Conservation (phyloP, 192 early-diverging fungal genomes). For the Coemansia sp. region DNA sequence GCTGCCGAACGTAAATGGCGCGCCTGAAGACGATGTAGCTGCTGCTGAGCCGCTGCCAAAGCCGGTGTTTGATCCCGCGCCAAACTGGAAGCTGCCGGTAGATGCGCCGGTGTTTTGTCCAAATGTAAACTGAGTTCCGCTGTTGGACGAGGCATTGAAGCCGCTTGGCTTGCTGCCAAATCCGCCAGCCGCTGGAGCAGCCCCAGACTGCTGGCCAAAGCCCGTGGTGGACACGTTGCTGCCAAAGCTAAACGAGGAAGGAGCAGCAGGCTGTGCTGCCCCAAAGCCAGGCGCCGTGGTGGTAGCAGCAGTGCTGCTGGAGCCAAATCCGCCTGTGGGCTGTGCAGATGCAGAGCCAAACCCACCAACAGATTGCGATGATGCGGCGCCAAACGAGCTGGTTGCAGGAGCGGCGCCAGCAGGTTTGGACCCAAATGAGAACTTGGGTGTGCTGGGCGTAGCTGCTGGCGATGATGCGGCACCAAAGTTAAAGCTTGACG, state of each 20-base stretch:
- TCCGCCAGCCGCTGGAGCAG: slow-evolving; percentile 16
- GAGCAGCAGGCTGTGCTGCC: slow-evolving; percentile 12
- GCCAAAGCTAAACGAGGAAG: slow-evolving; percentile 19
- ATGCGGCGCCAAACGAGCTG: slow-evolving; percentile 23
- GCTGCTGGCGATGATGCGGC: slow-evolving; percentile 25
- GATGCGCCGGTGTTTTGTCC: slow-evolving; percentile 23
- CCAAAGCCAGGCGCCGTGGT: slow-evolving; percentile 9
- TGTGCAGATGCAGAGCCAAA: slow-evolving; percentile 13
- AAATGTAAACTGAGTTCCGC: slow-evolving; percentile 29
- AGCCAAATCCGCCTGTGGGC: slow-evolving; percentile 6
- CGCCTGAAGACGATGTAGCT: slow-evolving; percentile 7
- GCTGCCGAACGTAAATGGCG: slow-evolving; percentile 36
- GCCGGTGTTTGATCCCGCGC: not conserved
- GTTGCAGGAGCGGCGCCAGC: not conserved
- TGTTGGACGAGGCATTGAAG: slow-evolving; percentile 3
- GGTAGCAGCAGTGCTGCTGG: slow-evolving; percentile 11
- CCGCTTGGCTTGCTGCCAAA: slow-evolving; percentile 17
- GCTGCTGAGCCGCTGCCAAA: slow-evolving; percentile 8
- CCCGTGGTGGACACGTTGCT: slow-evolving; percentile 20
- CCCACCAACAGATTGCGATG: slow-evolving; percentile 8
- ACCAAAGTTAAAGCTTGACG: slow-evolving; percentile 36
- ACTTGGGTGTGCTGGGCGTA: slow-evolving; percentile 22
- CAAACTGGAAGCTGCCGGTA: slow-evolving; percentile 30
- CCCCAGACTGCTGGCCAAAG: slow-evolving; percentile 28
- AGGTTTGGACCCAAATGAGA: slow-evolving; percentile 26